A percentile compares a stretch with the other conserved stretches of the same genome.
These are phyloP conservation scores for Metschnikowia arizonensis DNA, from an alignment of 805 yeast species.

Conservation along the genomic window DNA sequence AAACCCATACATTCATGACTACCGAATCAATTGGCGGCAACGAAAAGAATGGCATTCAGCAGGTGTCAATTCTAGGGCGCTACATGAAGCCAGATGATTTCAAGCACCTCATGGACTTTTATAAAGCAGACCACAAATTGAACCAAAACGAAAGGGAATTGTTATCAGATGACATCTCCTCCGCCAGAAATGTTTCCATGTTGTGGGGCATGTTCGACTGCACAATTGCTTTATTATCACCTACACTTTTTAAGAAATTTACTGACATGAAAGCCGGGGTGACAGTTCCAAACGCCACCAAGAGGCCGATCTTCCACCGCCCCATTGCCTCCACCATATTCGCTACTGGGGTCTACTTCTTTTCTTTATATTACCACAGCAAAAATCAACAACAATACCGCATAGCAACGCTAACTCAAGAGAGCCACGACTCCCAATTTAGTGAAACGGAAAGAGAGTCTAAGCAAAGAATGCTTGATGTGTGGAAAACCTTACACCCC, in stretches of 20 bases:
- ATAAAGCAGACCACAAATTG: conserved; percentile 45
- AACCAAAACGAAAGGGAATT: conserved; percentile 39
- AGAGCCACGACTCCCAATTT: conserved; percentile 26
- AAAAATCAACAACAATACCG: conserved; percentile 19
- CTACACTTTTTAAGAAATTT: conserved; percentile 28
- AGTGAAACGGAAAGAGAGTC: conserved; percentile 11
- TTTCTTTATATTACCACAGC: conserved; percentile 12
- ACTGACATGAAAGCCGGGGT: conserved; percentile 8
- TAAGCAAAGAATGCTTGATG: conserved; percentile 21
- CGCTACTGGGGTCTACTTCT: conserved; percentile 28
- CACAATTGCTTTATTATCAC: conserved; percentile 39
- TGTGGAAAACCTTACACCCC: conserved; percentile 36
- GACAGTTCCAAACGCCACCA: not conserved
- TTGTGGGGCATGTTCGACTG: conserved; percentile 41
- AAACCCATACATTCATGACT: not conserved
- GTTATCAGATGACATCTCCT: conserved; percentile 35
- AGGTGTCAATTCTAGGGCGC: conserved; percentile 14
- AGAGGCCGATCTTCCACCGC: conserved; percentile 22
- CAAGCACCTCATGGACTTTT: conserved; percentile 41
- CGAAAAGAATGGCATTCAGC: conserved; percentile 1
- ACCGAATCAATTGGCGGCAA: not conserved
- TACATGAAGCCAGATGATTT: conserved; percentile 33
- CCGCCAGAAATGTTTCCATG: conserved; percentile 32
- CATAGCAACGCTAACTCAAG: conserved; percentile 29
- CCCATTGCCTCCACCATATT: conserved; percentile 34